Conservation (phyloP, 2,329 filamentous ascomycete genomes). For the Lizonia empirigonia region DNA sequence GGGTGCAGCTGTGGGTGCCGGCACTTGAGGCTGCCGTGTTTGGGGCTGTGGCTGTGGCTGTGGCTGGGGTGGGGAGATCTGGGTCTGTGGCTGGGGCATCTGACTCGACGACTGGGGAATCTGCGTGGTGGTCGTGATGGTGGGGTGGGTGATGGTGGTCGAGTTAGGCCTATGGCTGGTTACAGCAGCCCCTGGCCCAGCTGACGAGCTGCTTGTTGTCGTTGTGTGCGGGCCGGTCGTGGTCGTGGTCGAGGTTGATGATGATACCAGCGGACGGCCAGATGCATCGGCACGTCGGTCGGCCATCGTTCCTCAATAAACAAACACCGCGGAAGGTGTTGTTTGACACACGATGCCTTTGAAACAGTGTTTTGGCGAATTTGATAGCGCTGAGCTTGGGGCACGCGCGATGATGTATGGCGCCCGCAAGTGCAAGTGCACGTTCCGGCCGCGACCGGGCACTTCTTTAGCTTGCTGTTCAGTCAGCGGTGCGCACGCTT, state of each 20-base stretch:
- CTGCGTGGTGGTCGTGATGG: constrained; percentile 37
- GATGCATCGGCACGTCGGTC: constrained; percentile 15
- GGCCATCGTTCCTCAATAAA: constrained; percentile 21
- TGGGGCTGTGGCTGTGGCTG: not conserved
- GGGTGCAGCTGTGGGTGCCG: constrained; percentile 17
- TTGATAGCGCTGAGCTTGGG: constrained; percentile 16
- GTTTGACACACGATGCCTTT: constrained; percentile 5
- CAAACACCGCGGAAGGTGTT: constrained; percentile 8
- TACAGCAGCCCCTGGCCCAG: constrained; percentile 27
- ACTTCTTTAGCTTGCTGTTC: constrained; percentile 21
- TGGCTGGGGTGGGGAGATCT: not conserved
- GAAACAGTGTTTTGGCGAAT: constrained; percentile 12
- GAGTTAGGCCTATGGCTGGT: constrained; percentile 31
- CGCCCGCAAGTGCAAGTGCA: constrained; percentile 21
- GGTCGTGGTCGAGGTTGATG: constrained; percentile 34
- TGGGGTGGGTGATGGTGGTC: constrained; percentile 35
- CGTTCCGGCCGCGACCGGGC: constrained; percentile 25
- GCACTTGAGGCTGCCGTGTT: constrained; percentile 12
- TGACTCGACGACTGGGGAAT: constrained; percentile 4
- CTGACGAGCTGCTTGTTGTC: constrained; percentile 32
- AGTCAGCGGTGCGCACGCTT: constrained; percentile 21
- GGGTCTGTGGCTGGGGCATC: not conserved
- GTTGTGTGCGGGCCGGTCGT: constrained; percentile 39
- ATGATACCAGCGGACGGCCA: constrained; percentile 17
- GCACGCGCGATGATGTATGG: constrained; percentile 20